Percentiles rank a stretch among this genome's conserved stretches.
These are phyloP conservation scores for Colletotrichum acutatum DNA, from an alignment of 2,329 filamentous ascomycete species.

Conservation along the genomic window DNA sequence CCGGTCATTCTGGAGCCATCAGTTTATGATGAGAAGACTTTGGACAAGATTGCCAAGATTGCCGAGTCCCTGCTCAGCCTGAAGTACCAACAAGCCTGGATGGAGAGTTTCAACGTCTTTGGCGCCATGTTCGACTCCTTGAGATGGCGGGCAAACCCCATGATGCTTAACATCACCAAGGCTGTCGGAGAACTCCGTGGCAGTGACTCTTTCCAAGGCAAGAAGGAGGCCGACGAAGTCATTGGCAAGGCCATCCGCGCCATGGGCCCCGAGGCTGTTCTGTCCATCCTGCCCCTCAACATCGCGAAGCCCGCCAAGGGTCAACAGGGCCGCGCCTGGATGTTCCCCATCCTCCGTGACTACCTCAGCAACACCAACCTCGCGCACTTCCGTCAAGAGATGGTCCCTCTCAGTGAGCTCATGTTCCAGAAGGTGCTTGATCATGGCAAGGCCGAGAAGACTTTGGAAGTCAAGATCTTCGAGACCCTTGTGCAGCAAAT, in stretches of 20 bases:
- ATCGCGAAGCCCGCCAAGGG: conserved; percentile 80
- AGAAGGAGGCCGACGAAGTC: conserved; percentile 93
- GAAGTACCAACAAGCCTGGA: conserved; percentile 94
- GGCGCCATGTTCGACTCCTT: conserved; percentile 88
- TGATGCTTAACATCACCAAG: conserved; percentile 79
- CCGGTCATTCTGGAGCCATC: conserved; percentile 88
- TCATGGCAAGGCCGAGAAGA: conserved; percentile 85
- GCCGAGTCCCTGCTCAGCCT: conserved; percentile 83
- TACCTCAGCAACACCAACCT: conserved; percentile 90
- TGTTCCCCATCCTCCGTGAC: conserved; percentile 91
- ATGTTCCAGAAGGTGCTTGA: conserved; percentile 92
- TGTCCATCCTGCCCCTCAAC: conserved; percentile 87
- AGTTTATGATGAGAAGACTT: conserved; percentile 88
- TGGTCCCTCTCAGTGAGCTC: conserved; percentile 88
- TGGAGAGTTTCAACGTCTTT: conserved; percentile 91
- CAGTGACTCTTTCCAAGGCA: conserved; percentile 89
- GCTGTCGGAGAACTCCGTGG: conserved; percentile 87
- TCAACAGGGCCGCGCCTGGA: conserved; percentile 90
- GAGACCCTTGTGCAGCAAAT: conserved; percentile 96
- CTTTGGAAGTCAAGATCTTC: conserved; percentile 97
- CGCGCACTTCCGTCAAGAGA: conserved; percentile 83
- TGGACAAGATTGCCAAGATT: conserved; percentile 82
- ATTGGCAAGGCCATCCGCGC: conserved; percentile 88
- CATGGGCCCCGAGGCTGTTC: conserved; percentile 88
- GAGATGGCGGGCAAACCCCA: conserved; percentile 85